Conservation (phyloP, 1,284 basidiomycete genomes). For the Volvariella volvacea region DNA sequence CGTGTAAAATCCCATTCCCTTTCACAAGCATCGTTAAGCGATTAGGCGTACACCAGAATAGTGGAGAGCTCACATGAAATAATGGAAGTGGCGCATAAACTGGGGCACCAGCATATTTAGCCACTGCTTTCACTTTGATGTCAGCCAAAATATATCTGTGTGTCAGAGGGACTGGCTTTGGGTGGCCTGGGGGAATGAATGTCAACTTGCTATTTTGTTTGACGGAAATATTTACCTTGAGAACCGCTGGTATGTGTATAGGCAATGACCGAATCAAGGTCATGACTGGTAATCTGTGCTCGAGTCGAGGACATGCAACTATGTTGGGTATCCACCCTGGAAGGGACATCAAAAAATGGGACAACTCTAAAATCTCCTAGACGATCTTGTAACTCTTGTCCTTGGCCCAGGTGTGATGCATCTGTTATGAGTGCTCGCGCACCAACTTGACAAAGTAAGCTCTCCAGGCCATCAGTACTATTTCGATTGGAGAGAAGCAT, state of each 20-base stretch:
- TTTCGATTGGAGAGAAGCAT: slow-evolving; percentile 8
- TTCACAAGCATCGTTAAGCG: not conserved
- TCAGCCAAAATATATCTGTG: slow-evolving; percentile 7
- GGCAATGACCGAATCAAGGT: slow-evolving; percentile 2
- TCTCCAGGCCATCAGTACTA: slow-evolving; percentile 7
- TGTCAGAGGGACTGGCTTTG: slow-evolving; percentile 8
- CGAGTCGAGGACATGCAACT: slow-evolving; percentile 1
- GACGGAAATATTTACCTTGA: slow-evolving; percentile 1
- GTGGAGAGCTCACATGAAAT: slow-evolving; percentile 7
- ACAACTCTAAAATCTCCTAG: not conserved
- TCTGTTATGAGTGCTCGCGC: slow-evolving; percentile 6
- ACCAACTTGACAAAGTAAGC: slow-evolving; percentile 5
- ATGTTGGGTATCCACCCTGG: too few relatives aligned
- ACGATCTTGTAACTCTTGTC: slow-evolving; percentile 3
- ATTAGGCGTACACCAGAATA: not conserved
- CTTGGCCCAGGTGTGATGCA: not conserved
- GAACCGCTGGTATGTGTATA: slow-evolving; percentile 11
- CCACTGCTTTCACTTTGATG: slow-evolving; percentile 1
- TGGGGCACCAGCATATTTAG: slow-evolving; percentile 5
- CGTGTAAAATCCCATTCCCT: slow-evolving; percentile 9
- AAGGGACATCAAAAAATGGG: not conserved
- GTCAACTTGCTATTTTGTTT: not conserved
- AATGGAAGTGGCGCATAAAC: slow-evolving; percentile 9
- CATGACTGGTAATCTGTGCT: slow-evolving; percentile 2
- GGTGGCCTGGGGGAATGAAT: slow-evolving; percentile 2